Conservation (phyloP, 495 filamentous ascomycete genomes). For the Ascobolus immersus region DNA sequence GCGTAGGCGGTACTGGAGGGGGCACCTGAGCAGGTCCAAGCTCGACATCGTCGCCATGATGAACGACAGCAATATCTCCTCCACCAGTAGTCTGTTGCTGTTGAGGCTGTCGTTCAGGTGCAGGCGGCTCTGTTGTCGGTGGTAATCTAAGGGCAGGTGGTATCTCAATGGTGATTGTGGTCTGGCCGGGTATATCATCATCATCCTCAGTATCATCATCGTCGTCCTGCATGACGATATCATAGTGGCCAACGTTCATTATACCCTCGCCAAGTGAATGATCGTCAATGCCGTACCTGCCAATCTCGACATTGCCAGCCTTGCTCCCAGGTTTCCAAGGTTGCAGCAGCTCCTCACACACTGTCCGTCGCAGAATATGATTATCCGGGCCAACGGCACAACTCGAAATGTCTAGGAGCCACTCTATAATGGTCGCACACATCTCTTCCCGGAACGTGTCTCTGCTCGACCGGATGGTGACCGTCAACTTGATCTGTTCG, state of each 20-base stretch:
- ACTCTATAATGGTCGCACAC: conserved; percentile 93
- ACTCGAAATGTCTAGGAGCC: conserved; percentile 77
- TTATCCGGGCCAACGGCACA: conserved; percentile 63
- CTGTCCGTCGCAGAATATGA: conserved; percentile 47
- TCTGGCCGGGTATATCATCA: conserved; percentile 7
- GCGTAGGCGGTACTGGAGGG: conserved; percentile 12
- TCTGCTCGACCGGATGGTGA: conserved; percentile 74
- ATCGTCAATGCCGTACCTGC: conserved; percentile 69
- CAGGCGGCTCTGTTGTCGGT: too few species aligned
- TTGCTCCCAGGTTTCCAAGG: conserved; percentile 67
- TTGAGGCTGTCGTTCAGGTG: too few species aligned
- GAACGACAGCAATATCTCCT: not conserved
- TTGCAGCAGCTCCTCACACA: conserved; percentile 77
- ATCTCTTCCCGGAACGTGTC: conserved; percentile 96
- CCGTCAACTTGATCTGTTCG: conserved; percentile 85
- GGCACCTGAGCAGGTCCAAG: conserved; percentile 1
- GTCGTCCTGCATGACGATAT: not conserved
- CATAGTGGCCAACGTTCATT: conserved; percentile 16
- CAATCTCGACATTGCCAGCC: conserved; percentile 61
- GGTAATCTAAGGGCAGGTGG: too few species aligned
- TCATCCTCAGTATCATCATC: conserved; percentile 1
- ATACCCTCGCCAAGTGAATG: conserved; percentile 33
- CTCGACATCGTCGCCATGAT: not conserved
- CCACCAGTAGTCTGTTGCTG: not conserved
- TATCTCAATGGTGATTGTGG: too few species aligned